Conservation (phyloP, 2,329 filamentous ascomycete species). For the Trichophyton simii region DNA sequence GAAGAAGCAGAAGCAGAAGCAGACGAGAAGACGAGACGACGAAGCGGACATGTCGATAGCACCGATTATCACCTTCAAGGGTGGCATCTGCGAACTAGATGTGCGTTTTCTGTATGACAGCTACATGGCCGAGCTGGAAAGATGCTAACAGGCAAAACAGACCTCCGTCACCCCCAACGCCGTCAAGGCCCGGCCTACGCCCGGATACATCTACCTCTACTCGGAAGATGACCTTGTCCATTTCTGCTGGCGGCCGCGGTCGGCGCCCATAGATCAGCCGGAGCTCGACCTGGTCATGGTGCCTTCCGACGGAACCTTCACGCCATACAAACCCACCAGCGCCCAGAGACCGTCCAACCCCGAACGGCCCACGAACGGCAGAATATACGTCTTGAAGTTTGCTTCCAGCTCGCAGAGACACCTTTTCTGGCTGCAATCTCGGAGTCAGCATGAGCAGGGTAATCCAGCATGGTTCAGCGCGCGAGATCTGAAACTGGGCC, state of each 20-base stretch:
- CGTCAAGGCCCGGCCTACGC: slow-evolving; percentile 58
- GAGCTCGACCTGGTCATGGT: slow-evolving; percentile 90
- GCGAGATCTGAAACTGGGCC: slow-evolving; percentile 73
- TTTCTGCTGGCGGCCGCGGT: slow-evolving; percentile 90
- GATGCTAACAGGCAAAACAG: slow-evolving; percentile 20
- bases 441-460: slow-evolving; percentile 59
- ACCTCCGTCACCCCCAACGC: slow-evolving; percentile 50
- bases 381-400: slow-evolving; percentile 90
- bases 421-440: slow-evolving; percentile 94
- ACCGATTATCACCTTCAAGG: slow-evolving; percentile 92
- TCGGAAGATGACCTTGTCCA: slow-evolving; percentile 87
- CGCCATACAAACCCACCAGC: slow-evolving; percentile 57
- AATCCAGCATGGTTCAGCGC: slow-evolving; percentile 70
- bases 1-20: neutral
- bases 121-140: neutral
- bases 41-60: slow-evolving; percentile 56
- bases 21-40: neutral
- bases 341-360: slow-evolving; percentile 47
- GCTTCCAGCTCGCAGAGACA: slow-evolving; percentile 79
- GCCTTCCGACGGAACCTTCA: slow-evolving; percentile 74
- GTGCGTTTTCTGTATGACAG: slow-evolving; percentile 40
- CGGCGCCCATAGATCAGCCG: slow-evolving; percentile 55
- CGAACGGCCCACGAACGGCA: slow-evolving; percentile 61
- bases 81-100: slow-evolving; percentile 73
- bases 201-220: slow-evolving; percentile 87